These are phyloP conservation scores for Sclerospora graminicola DNA, from an alignment of 352 stramenopile species.

Conservation along the genomic window DNA sequence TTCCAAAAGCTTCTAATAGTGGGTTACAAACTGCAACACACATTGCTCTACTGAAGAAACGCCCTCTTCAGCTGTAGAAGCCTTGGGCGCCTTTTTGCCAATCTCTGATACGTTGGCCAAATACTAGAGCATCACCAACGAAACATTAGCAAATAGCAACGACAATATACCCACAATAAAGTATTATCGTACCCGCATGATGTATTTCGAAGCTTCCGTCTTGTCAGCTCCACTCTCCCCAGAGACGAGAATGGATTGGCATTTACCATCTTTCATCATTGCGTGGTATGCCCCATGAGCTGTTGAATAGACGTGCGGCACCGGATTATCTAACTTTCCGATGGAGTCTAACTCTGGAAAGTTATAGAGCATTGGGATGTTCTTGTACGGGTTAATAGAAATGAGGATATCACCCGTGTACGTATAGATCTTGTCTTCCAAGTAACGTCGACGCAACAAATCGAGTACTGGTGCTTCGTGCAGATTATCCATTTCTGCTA, in stretches of 20 bases:
- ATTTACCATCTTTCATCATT: slow-evolving; percentile 66
- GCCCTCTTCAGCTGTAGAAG: slow-evolving; percentile 47
- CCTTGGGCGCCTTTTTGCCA: slow-evolving; percentile 62
- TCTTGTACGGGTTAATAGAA: slow-evolving; percentile 95
- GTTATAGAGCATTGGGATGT: slow-evolving; percentile 88
- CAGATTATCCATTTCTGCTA: slow-evolving; percentile 91
- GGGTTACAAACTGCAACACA: slow-evolving; percentile 89
- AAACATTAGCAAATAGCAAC: slow-evolving; percentile 1
- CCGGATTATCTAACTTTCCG: slow-evolving; percentile 75
- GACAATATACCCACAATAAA: slow-evolving; percentile 1
- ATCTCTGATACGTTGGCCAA: slow-evolving; percentile 86
- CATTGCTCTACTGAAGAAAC: slow-evolving; percentile 82
- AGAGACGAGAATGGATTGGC: slow-evolving; percentile 82
- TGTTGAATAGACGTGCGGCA: slow-evolving; percentile 81
- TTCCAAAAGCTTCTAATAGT: slow-evolving; percentile 88
- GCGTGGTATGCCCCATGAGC: slow-evolving; percentile 77
- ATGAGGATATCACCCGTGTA: slow-evolving; percentile 93
- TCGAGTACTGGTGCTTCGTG: slow-evolving; percentile 88
- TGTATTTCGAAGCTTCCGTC: slow-evolving; percentile 87
- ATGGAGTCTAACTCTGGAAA: slow-evolving; percentile 84
- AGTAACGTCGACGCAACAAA: slow-evolving; percentile 78
- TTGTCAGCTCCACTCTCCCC: slow-evolving; percentile 83
- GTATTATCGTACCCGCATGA: slow-evolving; percentile 62
- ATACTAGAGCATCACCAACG: slow-evolving; percentile 36
- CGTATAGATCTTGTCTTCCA: slow-evolving; percentile 91